Conservation (phyloP, 768 basidiomycete species). For the Collybiopsis confluens region DNA sequence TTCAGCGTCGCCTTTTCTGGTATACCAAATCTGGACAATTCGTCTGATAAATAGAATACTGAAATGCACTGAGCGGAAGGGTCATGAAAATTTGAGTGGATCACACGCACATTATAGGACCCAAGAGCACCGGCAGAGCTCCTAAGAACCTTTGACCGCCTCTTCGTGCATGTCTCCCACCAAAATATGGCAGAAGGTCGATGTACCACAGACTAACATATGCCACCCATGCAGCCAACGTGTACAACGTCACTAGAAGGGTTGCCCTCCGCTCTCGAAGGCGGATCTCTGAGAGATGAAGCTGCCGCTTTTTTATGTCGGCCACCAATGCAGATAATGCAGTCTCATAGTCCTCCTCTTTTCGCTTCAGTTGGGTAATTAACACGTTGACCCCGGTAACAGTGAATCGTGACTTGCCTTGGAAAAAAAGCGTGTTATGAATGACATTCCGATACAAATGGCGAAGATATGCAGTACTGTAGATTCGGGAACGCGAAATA, state of each 20-base stretch:
- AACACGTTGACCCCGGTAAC: background rate
- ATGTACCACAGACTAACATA: constrained; percentile 77
- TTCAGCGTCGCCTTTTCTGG: constrained; percentile 73
- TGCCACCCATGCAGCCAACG: constrained; percentile 65
- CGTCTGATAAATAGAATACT: constrained; percentile 75
- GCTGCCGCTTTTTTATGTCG: constrained; percentile 71
- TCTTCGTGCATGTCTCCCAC: constrained; percentile 21
- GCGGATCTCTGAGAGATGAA: constrained; percentile 77
- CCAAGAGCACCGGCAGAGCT: constrained; percentile 58
- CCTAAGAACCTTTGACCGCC: constrained; percentile 40
- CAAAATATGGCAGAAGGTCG: constrained; percentile 44
- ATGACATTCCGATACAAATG: constrained; percentile 16
- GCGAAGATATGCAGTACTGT: no score
- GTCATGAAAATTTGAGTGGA: background rate
- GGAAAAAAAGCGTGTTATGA: constrained; percentile 25
- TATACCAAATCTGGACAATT: constrained; percentile 83
- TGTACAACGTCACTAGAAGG: constrained; percentile 73
- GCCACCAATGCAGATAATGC: constrained; percentile 61
- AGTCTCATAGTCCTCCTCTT: constrained; percentile 74
- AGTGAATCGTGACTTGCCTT: constrained; percentile 19
- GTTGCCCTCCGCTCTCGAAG: constrained; percentile 78
- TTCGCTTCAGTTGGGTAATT: constrained; percentile 30
- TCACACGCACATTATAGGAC: constrained; percentile 71
- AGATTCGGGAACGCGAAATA: no score
- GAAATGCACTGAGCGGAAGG: constrained; percentile 4